Percentiles rank a stretch among this genome's conserved stretches.
These are phyloP conservation scores for Skeletonema marinoi DNA, from an alignment of 108 stramenopile genomes.

Conservation along the genomic window DNA sequence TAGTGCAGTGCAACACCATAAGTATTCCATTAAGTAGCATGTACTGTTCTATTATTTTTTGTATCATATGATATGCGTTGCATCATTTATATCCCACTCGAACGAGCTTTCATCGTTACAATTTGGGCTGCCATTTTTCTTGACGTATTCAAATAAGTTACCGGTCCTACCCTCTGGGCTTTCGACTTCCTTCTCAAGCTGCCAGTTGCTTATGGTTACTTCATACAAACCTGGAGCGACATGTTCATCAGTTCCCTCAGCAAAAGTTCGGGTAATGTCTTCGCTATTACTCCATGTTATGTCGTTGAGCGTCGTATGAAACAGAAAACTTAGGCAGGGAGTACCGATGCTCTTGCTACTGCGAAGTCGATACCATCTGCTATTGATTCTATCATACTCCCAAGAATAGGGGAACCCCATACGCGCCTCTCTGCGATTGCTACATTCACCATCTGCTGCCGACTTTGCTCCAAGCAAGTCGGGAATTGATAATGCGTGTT, in stretches of 20 bases:
- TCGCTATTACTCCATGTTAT: neutral
- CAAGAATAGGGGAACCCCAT: slow-evolving; percentile 33
- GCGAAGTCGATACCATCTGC: slow-evolving; percentile 17
- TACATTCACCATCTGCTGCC: slow-evolving; percentile 15
- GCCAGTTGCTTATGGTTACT: neutral
- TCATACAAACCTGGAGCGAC: neutral
- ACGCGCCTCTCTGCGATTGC: slow-evolving; percentile 6
- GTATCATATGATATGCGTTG: slow-evolving; percentile 5
- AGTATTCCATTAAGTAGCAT: neutral
- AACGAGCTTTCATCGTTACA: neutral
- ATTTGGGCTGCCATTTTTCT: neutral
- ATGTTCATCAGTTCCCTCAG: too few species aligned
- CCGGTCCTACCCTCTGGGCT: neutral
- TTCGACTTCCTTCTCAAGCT: slow-evolving; percentile 3
- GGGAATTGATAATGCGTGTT: slow-evolving; percentile 3
- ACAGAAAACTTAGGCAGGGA: slow-evolving; percentile 1
- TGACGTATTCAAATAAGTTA: slow-evolving; percentile 1
- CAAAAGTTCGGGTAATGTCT: neutral
- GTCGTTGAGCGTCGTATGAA: neutral
- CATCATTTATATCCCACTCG: slow-evolving; percentile 5
- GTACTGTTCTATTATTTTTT: neutral
- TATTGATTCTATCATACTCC: slow-evolving; percentile 27
- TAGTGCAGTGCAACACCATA: neutral
- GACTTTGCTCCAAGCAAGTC: neutral
- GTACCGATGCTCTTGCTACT: slow-evolving; percentile 34